Conservation (phyloP, 495 filamentous ascomycete genomes). For the Lichina pygmaea region DNA sequence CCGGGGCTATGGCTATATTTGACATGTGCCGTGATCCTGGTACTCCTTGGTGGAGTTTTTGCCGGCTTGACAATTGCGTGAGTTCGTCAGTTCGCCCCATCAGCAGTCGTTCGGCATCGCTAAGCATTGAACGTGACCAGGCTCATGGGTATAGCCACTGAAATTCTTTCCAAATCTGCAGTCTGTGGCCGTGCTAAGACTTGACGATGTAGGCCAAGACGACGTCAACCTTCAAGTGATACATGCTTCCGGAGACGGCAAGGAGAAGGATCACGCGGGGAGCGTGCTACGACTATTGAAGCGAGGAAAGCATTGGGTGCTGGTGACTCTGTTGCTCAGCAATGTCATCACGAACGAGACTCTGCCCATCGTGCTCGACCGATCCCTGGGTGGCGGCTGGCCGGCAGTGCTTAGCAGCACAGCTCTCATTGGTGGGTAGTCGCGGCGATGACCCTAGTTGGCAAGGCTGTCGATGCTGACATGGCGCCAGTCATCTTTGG, state of each 20-base stretch:
- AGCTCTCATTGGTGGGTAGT: slow-evolving; percentile 54
- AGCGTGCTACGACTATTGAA: slow-evolving; percentile 59
- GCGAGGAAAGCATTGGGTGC: slow-evolving; percentile 93
- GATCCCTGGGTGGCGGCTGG: slow-evolving; percentile 81
- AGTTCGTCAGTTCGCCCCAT: slow-evolving; percentile 2
- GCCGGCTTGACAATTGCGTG: slow-evolving; percentile 83
- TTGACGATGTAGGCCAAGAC: slow-evolving; percentile 26
- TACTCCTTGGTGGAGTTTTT: slow-evolving; percentile 78
- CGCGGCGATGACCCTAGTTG: too few relatives aligned
- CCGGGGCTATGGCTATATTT: slow-evolving; percentile 45
- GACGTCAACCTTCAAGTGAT: slow-evolving; percentile 95
- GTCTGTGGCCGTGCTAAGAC: too few relatives aligned
- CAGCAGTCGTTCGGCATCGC: background rate
- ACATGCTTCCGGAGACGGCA: slow-evolving; percentile 51
- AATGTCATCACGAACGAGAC: slow-evolving; percentile 99
- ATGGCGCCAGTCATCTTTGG: slow-evolving; percentile 64
- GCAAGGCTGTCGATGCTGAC: too few relatives aligned
- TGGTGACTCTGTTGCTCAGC: slow-evolving; percentile 76
- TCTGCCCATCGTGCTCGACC: slow-evolving; percentile 78
- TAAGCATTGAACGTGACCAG: background rate
- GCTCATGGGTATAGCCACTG: background rate
- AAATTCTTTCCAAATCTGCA: background rate
- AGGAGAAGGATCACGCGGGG: slow-evolving; percentile 55
- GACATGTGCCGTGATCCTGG: slow-evolving; percentile 39
- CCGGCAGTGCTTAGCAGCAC: slow-evolving; percentile 84